Conservation (phyloP, 768 basidiomycete species). For the Strobilomyces echinocephalus region DNA sequence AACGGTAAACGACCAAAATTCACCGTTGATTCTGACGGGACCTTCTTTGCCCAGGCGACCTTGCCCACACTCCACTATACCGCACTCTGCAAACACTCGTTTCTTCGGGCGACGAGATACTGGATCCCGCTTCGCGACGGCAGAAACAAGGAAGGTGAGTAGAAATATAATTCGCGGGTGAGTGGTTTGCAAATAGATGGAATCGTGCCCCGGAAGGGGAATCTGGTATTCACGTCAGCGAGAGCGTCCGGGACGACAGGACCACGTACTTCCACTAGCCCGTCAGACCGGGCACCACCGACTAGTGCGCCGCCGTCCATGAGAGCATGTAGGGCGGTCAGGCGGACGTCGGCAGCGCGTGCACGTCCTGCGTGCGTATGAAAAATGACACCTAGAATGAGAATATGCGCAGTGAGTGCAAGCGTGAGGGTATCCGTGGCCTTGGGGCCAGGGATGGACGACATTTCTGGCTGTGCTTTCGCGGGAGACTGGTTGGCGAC, state of each 20-base stretch:
- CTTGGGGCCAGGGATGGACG: conserved; percentile 15
- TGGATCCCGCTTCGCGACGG: conserved; percentile 64
- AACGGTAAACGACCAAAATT: neutral
- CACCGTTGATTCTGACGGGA: conserved; percentile 14
- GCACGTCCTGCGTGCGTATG: conserved; percentile 56
- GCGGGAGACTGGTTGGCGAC: neutral
- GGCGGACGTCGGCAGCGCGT: conserved; percentile 42
- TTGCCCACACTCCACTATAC: conserved; percentile 43
- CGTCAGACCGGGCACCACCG: conserved; percentile 32
- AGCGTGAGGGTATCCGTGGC: conserved; percentile 31
- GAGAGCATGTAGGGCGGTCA: conserved; percentile 59
- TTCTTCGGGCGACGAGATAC: conserved; percentile 72
- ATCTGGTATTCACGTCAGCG: conserved; percentile 19
- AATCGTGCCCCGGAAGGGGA: conserved; percentile 32
- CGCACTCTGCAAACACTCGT: conserved; percentile 64
- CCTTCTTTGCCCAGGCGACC: conserved; percentile 34
- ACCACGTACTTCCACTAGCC: conserved; percentile 34
- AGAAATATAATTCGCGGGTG: conserved; percentile 63
- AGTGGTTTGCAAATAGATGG: conserved; percentile 55
- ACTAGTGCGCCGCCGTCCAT: conserved; percentile 55
- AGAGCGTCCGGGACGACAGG: conserved; percentile 17
- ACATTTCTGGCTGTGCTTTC: neutral
- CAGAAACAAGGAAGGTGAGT: conserved; percentile 64
- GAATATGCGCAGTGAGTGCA: conserved; percentile 50
- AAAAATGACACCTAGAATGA: conserved; percentile 58